Percentiles rank a stretch among this genome's conserved stretches.
phyloP scores from a whole-genome alignment of 2,329 filamentous ascomycete species.

The Penicillium expansum region DNA sequence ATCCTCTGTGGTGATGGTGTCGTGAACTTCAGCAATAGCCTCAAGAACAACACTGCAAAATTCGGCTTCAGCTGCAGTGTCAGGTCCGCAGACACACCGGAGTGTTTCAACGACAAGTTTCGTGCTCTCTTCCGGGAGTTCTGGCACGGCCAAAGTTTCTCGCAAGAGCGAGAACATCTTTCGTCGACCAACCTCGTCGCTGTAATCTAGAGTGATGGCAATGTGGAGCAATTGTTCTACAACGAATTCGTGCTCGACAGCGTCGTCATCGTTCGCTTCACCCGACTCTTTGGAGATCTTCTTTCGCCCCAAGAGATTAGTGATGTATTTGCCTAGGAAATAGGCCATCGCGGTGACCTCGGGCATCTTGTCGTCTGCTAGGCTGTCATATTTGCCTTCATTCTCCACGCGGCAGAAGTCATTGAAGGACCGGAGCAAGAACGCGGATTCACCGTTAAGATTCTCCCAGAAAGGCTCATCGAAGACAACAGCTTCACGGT shows the following conservation, averaged over 20 bases:
- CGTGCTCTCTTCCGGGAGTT: conserved; percentile 88
- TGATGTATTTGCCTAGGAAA: conserved; percentile 77
- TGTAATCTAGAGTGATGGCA: conserved; percentile 87
- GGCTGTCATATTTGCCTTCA: conserved; percentile 68
- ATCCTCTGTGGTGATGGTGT: conserved; percentile 75
- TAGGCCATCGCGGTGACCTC: conserved; percentile 90
- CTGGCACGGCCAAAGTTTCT: conserved; percentile 78
- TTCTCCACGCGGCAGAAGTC: conserved; percentile 79
- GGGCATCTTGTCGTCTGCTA: conserved; percentile 89
- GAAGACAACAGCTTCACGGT: conserved; percentile 46
- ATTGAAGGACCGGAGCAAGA: conserved; percentile 89
- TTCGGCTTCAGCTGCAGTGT: conserved; percentile 51
- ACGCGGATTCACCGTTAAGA: conserved; percentile 74
- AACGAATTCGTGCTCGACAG: conserved; percentile 88
- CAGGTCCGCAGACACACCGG: conserved; percentile 71
- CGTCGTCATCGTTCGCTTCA: conserved; percentile 74
- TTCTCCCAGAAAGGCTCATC: conserved; percentile 48
- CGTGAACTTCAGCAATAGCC: conserved; percentile 93
- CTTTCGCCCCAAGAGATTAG: conserved; percentile 44
- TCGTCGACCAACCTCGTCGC: conserved; percentile 90
- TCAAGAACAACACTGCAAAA: conserved; percentile 66
- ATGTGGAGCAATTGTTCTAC: conserved; percentile 94
- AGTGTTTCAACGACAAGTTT: conserved; percentile 81
- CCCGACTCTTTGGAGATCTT: conserved; percentile 46
- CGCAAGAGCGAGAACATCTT: conserved; percentile 94